Percentiles rank a stretch among this genome's conserved stretches.
phyloP scores from a whole-genome alignment of 75 land plant species.

The Pinus albicaulis region DNA sequence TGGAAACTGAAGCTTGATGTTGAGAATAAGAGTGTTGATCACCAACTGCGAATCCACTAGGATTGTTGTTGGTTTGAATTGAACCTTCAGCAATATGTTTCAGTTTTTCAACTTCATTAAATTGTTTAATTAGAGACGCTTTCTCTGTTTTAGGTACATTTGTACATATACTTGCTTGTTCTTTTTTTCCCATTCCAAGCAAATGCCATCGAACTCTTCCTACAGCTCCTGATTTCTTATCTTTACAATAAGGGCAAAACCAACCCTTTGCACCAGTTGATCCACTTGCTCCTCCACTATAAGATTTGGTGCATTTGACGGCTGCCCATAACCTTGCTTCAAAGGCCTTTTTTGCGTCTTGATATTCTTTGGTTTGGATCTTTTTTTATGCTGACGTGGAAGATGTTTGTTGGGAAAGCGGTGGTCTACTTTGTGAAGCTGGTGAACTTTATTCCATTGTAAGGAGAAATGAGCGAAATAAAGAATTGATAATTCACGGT shows the following conservation, averaged over 20 bases:
- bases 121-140: background rate
- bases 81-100: background rate
- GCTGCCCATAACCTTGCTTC: too few species aligned
- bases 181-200: background rate
- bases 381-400: too few species aligned
- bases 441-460: too few species aligned
- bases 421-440: too few species aligned
- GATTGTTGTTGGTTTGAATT: background rate
- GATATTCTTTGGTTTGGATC: too few species aligned
- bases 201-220: background rate
- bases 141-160: background rate
- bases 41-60: too few species aligned
- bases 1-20: background rate
- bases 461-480: too few species aligned
- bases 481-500: too few species aligned
- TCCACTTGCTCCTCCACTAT: background rate
- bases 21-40: background rate
- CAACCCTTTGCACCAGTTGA: background rate
- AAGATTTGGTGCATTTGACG: too few species aligned
- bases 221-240: background rate
- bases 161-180: background rate
- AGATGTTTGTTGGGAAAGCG: too few species aligned
- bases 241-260: background rate
- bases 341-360: too few species aligned
- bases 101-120: background rate